Evolutionary conservation across 805 yeast genomes (phyloP).

Genomic region (Metschnikowia baotianmanensis): DNA sequence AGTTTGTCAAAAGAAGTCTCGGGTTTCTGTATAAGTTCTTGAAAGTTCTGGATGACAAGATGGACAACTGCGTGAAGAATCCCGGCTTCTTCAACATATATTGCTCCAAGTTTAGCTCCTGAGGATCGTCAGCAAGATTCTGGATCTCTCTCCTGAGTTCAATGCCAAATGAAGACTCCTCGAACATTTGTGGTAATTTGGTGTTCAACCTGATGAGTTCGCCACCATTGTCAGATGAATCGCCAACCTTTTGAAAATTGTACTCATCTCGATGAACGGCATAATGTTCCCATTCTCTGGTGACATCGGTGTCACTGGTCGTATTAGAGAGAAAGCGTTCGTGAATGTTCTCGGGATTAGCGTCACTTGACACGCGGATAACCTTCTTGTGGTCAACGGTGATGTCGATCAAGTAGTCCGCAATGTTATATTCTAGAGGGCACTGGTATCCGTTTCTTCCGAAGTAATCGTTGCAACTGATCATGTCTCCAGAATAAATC

Average conservation of each 20-base stretch:
- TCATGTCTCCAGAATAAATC: conserved; percentile 85
- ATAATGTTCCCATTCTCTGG: conserved; percentile 83
- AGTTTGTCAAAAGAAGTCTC: conserved; percentile 79
- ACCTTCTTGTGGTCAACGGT: conserved; percentile 61
- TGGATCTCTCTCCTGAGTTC: conserved; percentile 41
- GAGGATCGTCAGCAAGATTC: conserved; percentile 24
- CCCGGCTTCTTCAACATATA: conserved; percentile 51
- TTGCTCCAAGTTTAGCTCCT: conserved; percentile 25
- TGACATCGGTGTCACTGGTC: conserved; percentile 49
- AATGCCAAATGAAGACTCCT: conserved; percentile 40
- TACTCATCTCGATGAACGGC: conserved; percentile 79
- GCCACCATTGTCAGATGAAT: conserved; percentile 21
- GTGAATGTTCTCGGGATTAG: conserved; percentile 27
- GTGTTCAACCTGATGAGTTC: conserved; percentile 18
- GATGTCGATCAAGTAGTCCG: conserved; percentile 88
- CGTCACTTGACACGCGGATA: conserved; percentile 19
- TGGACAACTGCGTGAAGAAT: conserved; percentile 61
- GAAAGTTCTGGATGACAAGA: conserved; percentile 82
- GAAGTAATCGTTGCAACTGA: conserved; percentile 72
- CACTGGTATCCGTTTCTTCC: conserved; percentile 71
- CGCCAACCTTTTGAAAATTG: conserved; percentile 26
- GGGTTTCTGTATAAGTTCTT: conserved; percentile 93
- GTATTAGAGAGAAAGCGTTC: conserved; percentile 25
- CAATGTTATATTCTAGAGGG: conserved; percentile 89
- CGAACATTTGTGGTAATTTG: conserved; percentile 34